A percentile compares a stretch with the other conserved stretches of the same genome.
These are phyloP conservation scores for Xylaria sp. DNA, from an alignment of 2,329 filamentous ascomycete genomes.

Conservation along the genomic window DNA sequence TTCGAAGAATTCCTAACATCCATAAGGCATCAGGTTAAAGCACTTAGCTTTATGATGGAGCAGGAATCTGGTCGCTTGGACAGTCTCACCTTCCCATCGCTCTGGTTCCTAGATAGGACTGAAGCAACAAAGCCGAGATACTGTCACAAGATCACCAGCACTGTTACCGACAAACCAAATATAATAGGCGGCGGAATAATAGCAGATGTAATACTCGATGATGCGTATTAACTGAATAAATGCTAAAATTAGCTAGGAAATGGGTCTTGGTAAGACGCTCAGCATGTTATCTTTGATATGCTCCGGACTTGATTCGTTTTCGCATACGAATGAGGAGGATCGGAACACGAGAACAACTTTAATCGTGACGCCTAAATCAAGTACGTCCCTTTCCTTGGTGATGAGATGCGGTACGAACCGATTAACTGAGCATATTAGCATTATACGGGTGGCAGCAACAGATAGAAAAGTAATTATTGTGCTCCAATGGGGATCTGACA, in stretches of 20 bases:
- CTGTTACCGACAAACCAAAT: neutral
- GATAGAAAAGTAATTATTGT: constrained; percentile 45
- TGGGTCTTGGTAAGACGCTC: constrained; percentile 39
- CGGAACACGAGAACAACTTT: constrained; percentile 19
- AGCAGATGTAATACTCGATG: constrained; percentile 25
- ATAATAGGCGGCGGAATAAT: constrained; percentile 21
- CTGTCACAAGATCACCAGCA: constrained; percentile 22
- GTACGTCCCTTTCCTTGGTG: constrained; percentile 9
- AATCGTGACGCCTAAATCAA: constrained; percentile 31
- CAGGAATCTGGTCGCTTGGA: constrained; percentile 10
- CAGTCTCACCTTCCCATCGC: constrained; percentile 5
- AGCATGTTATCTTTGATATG: constrained; percentile 29
- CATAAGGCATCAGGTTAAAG: constrained; percentile 27
- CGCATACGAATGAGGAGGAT: neutral
- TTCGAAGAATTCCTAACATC: neutral
- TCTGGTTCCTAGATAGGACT: constrained; percentile 12
- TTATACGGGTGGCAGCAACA: constrained; percentile 47
- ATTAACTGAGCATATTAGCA: constrained; percentile 29
- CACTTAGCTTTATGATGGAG: constrained; percentile 25
- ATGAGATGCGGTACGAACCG: neutral
- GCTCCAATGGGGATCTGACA: neutral
- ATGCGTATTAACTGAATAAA: neutral
- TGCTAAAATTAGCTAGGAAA: constrained; percentile 25
- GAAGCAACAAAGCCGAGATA: constrained; percentile 18
- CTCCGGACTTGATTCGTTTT: constrained; percentile 2